Conservation (phyloP, 2,329 filamentous ascomycete genomes). For the Leptographium wingfieldii region DNA sequence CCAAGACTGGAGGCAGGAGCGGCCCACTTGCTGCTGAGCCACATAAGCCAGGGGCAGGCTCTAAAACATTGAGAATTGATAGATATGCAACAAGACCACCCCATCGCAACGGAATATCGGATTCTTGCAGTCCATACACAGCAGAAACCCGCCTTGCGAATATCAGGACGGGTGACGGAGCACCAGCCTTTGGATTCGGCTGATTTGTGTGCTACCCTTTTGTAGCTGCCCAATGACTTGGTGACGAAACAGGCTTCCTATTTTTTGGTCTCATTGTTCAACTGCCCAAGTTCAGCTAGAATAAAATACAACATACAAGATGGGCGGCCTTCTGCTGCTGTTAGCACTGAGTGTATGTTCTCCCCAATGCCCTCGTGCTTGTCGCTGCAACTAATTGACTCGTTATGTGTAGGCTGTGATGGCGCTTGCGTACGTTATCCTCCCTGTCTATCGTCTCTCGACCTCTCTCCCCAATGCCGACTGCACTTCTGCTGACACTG, state of each 20-base stretch:
- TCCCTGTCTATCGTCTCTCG: neutral
- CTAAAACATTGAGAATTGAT: neutral
- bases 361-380: neutral
- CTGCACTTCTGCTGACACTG: neutral
- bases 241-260: neutral
- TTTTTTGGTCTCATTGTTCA: conserved; percentile 2
- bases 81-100: neutral
- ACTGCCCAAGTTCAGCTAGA: neutral
- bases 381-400: conserved; percentile 10
- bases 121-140: neutral
- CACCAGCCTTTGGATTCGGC: neutral
- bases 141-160: neutral
- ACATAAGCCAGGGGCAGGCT: conserved; percentile 2
- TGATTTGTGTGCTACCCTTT: neutral
- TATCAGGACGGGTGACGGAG: neutral
- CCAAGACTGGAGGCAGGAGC: neutral
- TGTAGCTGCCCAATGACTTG: neutral
- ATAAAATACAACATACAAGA: conserved; percentile 9
- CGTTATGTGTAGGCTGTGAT: conserved; percentile 35
- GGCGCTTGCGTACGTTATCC: conserved; percentile 40
- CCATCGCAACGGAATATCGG: neutral
- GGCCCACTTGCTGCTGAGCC: conserved; percentile 1
- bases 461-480: conserved; percentile 4
- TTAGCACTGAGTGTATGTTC: conserved; percentile 20
- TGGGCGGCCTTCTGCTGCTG: conserved; percentile 23